Percentiles rank a stretch among this genome's conserved stretches.
Conservation (phyloP, 495 filamentous ascomycete genomes). For the Pseudomonodictys pantanalensis region DNA sequence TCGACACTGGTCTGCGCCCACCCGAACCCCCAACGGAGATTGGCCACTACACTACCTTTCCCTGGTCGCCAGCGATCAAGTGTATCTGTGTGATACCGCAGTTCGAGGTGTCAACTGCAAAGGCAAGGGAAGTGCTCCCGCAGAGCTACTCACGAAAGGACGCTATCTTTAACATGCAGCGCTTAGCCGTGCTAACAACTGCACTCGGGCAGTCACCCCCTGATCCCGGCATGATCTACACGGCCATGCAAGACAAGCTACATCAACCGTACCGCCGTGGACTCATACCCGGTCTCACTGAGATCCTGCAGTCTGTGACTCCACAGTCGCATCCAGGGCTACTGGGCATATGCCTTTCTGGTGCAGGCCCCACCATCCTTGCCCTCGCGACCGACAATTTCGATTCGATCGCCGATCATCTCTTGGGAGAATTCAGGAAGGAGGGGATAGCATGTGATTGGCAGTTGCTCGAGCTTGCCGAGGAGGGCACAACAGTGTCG, state of each 20-base stretch:
- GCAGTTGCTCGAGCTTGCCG: conserved; percentile 82
- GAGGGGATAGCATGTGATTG: conserved; percentile 78
- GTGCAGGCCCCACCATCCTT: conserved; percentile 90
- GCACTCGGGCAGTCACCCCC: conserved; percentile 84
- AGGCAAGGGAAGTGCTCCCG: conserved; percentile 80
- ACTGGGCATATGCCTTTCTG: conserved; percentile 86
- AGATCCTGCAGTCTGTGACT: conserved; percentile 81
- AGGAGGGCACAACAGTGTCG: conserved; percentile 72
- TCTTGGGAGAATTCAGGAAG: conserved; percentile 64
- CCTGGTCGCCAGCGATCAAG: conserved; percentile 90
- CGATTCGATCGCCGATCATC: conserved; percentile 72
- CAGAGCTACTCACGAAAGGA: conserved; percentile 70
- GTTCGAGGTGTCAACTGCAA: conserved; percentile 87
- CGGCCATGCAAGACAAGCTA: conserved; percentile 96
- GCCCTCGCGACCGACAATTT: conserved; percentile 88
- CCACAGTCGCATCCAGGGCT: conserved; percentile 82
- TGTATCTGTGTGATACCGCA: conserved; percentile 90
- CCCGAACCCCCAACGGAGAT: conserved; percentile 87
- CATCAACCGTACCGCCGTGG: conserved; percentile 91
- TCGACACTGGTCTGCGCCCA: conserved; percentile 78
- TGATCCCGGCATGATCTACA: conserved; percentile 87
- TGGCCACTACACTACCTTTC: conserved; percentile 89
- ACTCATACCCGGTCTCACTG: conserved; percentile 86
- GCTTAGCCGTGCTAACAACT: conserved; percentile 80
- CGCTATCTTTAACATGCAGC: conserved; percentile 89